phyloP scores from a whole-genome alignment of 441 rosid species.

The Euphorbia corollata region DNA sequence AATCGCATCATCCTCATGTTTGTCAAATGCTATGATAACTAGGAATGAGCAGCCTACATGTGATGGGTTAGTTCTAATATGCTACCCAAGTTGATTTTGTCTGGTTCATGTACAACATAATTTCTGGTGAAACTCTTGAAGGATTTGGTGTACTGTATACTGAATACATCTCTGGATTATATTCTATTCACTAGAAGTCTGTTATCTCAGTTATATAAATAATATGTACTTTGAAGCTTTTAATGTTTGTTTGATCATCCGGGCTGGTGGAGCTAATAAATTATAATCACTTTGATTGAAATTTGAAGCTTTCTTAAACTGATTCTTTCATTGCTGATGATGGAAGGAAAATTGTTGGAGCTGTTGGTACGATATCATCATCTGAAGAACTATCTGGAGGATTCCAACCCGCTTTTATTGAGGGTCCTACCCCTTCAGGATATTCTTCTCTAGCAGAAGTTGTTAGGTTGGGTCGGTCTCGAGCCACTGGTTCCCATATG shows the following conservation, averaged over 20 bases:
- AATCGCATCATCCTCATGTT: conserved; percentile 20
- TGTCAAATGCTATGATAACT: conserved; percentile 20
- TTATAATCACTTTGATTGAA: neutral
- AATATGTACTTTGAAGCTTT: neutral
- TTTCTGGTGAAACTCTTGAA: neutral
- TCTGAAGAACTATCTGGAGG: conserved; percentile 20
- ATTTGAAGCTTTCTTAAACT: conserved; percentile 21
- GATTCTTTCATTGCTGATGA: conserved; percentile 30
- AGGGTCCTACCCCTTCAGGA: conserved; percentile 20
- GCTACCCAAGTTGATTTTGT: neutral
- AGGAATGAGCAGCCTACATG: conserved; percentile 25
- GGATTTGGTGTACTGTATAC: neutral
- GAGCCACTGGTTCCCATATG: conserved; percentile 20
- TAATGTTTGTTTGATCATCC: neutral
- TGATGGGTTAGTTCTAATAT: conserved; percentile 29
- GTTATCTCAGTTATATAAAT: neutral
- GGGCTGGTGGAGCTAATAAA: neutral
- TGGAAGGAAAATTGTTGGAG: conserved; percentile 27
- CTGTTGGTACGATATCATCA: conserved; percentile 22
- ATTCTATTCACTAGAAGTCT: neutral
- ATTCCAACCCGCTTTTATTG: conserved; percentile 26
- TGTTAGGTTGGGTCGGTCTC: conserved; percentile 31
- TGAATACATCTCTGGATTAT: neutral
- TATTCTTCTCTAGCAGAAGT: conserved; percentile 38
- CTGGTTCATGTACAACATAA: neutral